Conservation (phyloP, 768 basidiomycete species). For the Lentinula lateritia region DNA sequence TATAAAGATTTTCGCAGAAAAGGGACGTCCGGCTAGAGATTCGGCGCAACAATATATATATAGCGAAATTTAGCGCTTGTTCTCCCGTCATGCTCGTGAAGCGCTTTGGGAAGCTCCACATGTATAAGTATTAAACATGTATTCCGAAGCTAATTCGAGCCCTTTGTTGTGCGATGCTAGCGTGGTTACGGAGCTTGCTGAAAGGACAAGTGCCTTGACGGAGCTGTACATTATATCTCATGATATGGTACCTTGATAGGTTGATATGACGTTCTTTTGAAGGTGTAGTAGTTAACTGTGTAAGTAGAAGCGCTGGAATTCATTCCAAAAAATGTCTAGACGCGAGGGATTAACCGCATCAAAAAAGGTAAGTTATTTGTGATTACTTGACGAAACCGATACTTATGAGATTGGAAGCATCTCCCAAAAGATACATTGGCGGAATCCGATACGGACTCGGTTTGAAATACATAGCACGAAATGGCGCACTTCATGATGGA, state of each 20-base stretch:
- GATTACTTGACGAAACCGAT: too few species aligned
- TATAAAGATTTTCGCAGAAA: background rate
- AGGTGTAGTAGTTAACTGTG: too few species aligned
- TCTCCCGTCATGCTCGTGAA: constrained; percentile 1
- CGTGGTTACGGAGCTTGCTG: background rate
- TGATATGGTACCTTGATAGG: background rate
- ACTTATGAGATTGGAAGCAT: too few species aligned
- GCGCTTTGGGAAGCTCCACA: background rate
- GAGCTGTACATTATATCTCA: background rate
- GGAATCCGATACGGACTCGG: too few species aligned
- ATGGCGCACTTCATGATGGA: background rate
- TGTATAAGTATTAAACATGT: background rate
- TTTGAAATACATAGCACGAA: background rate
- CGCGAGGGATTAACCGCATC: too few species aligned
- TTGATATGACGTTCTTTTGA: background rate
- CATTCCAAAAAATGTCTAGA: too few species aligned
- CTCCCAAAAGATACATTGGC: too few species aligned
- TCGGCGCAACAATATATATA: background rate
- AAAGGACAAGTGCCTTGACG: background rate
- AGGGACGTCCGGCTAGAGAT: background rate
- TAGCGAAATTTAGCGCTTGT: background rate
- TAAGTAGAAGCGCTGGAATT: too few species aligned
- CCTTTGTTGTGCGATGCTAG: background rate
- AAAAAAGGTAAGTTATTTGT: too few species aligned
- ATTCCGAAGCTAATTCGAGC: background rate